Evolutionary conservation across 2,329 filamentous ascomycete species (phyloP), one percentile per base, ranked within the genome.

Genomic region (Alternaria arbusti): DNA sequence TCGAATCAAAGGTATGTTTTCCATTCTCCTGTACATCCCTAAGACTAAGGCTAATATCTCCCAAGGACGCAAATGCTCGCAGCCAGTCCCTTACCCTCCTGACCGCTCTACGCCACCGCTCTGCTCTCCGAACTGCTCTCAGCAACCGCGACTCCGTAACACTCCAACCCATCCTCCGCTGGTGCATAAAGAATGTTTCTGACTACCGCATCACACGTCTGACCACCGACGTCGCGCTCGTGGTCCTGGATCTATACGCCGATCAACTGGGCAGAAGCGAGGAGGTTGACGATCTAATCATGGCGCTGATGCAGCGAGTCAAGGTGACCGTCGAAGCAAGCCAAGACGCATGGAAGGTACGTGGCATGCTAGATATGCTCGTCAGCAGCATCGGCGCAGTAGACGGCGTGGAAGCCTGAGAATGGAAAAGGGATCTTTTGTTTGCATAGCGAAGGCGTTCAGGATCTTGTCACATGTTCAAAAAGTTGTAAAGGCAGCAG

Each of bases 231-330:
- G 88, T 96, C 22, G 90, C 91, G 15, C 87, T 96, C 74, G 86
- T 94, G 63, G 84, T 98, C 36, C 83, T 98, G 20, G 95, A 99
- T 74, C 84, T 98, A 40, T 99, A 98, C 79, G 89, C 91, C 28
- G 90, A 92, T 76, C 91, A 93, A 70, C 85, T 94, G 23, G 91
- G 88, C 3, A 89, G 89, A 54, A 94, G 91, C 36, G 85, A 87
- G 7, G 89, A 92, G 77, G 86, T 98, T 59, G 89, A 92, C 65
- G 85, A 85, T 54, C 85, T 90, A 52, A 89, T 98, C 73, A 86
- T 88, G 70, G 85, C 84, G 52, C 83, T 97, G 67, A 89, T 91
- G 76, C 83, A 86, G 49, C 85, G 90, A 43, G 95, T 98, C 20
- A 86, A 88, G 66, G 83, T 87, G 44, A 92, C 96, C 79, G 91